Evolutionary conservation across 352 stramenopile genomes (phyloP).

Genomic region (Phytopythium sindhum): DNA sequence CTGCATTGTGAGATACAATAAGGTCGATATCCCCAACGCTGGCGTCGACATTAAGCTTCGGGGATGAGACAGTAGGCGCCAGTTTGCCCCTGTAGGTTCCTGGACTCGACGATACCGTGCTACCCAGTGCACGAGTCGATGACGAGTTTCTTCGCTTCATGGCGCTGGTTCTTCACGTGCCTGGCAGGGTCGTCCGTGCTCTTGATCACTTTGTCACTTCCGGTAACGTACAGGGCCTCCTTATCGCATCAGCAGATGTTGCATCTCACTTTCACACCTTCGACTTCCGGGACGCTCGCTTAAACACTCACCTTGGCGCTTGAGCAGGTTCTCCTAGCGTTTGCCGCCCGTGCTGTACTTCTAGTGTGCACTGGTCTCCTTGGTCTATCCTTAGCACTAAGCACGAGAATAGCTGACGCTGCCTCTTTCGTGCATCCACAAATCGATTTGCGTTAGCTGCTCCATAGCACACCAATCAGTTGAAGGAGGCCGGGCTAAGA

Average conservation of each 20-base stretch:
- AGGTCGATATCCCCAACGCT: not conserved
- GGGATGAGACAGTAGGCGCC: not conserved
- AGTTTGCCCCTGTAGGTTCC: not conserved
- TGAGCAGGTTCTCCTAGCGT: not conserved
- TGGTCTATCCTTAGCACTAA: not conserved
- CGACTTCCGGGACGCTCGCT: not conserved
- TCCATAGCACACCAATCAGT: not conserved
- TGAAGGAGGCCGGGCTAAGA: not conserved
- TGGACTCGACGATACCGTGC: not conserved
- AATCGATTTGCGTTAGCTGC: not conserved
- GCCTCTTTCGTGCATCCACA: not conserved
- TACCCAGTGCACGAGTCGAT: not conserved
- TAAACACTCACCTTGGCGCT: not conserved
- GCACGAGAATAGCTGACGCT: not conserved
- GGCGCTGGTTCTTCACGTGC: no score
- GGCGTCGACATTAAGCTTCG: not conserved
- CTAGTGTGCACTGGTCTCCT: not conserved
- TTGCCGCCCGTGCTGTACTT: not conserved
- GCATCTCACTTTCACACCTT: not conserved
- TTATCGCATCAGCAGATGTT: not conserved
- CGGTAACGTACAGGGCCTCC: not conserved
- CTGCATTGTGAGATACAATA: not conserved
- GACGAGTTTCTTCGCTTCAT: conserved; percentile 4
- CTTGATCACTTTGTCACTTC: not conserved
- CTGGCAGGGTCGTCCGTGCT: not conserved